Conservation (phyloP, 495 filamentous ascomycete species). For the Eremomyces bilateralis region DNA sequence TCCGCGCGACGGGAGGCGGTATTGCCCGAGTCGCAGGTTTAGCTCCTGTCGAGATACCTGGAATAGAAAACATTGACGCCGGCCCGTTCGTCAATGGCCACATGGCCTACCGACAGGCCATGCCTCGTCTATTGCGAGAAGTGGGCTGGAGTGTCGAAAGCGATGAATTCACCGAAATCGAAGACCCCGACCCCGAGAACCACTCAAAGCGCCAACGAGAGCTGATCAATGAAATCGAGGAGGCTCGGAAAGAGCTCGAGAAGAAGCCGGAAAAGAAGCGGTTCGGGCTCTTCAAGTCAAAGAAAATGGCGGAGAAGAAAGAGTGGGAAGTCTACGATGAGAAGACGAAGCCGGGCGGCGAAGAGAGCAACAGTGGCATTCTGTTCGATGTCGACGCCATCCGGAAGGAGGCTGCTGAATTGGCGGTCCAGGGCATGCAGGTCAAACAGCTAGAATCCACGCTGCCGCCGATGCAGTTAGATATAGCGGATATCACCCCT, state of each 20-base stretch:
- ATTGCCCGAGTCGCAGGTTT: constrained; percentile 85
- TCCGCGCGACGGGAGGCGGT: constrained; percentile 81
- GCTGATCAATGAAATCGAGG: constrained; percentile 89
- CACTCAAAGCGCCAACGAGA: constrained; percentile 75
- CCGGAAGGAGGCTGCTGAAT: constrained; percentile 36
- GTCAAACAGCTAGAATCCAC: constrained; percentile 73
- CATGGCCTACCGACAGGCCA: constrained; percentile 87
- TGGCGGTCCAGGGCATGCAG: constrained; percentile 55
- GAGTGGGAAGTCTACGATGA: constrained; percentile 90
- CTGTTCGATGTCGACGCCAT: constrained; percentile 96
- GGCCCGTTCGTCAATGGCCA: constrained; percentile 77
- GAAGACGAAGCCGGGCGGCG: constrained; percentile 10
- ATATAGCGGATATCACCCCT: constrained; percentile 15
- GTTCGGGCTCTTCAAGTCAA: constrained; percentile 67
- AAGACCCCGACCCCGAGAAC: constrained; percentile 91
- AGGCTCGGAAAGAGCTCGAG: constrained; percentile 71
- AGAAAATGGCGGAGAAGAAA: constrained; percentile 55
- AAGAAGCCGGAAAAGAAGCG: constrained; percentile 43
- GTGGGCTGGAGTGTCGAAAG: constrained; percentile 77
- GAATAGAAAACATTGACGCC: constrained; percentile 77
- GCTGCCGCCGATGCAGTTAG: constrained; percentile 69
- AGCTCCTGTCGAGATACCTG: constrained; percentile 55
- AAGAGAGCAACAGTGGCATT: constrained; percentile 34
- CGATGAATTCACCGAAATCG: constrained; percentile 92
- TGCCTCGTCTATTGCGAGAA: constrained; percentile 66